Percentiles rank a stretch among this genome's conserved stretches.
Conservation (phyloP, 2,329 filamentous ascomycete genomes). For the Talaromyces sp. region DNA sequence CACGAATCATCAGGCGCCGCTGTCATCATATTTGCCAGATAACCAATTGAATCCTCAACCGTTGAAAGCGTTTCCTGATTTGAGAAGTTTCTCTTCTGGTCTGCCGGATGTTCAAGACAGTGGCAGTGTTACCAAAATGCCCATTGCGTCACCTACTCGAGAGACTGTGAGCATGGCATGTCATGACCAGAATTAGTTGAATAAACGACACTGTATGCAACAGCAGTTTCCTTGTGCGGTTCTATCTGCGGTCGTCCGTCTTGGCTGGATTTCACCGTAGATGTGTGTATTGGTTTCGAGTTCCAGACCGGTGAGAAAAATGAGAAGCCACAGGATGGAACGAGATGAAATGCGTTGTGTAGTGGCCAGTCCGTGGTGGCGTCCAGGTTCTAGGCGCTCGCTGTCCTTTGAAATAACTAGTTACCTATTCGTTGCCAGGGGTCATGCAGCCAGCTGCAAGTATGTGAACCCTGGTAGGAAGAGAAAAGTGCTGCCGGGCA, state of each 20-base stretch:
- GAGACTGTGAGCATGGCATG: neutral
- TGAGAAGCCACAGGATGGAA: neutral
- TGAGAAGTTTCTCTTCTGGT: neutral
- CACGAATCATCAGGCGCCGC: conserved; percentile 15
- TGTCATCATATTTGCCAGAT: conserved; percentile 7
- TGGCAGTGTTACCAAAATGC: conserved; percentile 1
- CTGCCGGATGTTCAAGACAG: neutral
- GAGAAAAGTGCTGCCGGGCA: neutral
- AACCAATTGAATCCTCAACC: neutral
- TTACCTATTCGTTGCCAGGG: neutral
- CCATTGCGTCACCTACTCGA: conserved; percentile 16
- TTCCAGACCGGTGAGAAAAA: neutral
- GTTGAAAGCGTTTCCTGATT: conserved; percentile 7
- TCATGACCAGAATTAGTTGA: neutral
- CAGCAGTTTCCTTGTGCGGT: neutral
- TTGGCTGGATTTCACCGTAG: neutral
- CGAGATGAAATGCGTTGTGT: neutral
- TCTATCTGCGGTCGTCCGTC: neutral
- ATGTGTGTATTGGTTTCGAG: conserved; percentile 7
- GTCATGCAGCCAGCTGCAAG: conserved; percentile 12
- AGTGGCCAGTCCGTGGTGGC: conserved; percentile 1
- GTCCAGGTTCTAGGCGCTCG: conserved; percentile 3
- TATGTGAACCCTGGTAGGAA: neutral
- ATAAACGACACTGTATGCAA: too few species aligned
- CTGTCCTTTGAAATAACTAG: neutral